Evolutionary conservation across 768 basidiomycete species (phyloP).

Genomic region (Aureoboletus auriporus): DNA sequence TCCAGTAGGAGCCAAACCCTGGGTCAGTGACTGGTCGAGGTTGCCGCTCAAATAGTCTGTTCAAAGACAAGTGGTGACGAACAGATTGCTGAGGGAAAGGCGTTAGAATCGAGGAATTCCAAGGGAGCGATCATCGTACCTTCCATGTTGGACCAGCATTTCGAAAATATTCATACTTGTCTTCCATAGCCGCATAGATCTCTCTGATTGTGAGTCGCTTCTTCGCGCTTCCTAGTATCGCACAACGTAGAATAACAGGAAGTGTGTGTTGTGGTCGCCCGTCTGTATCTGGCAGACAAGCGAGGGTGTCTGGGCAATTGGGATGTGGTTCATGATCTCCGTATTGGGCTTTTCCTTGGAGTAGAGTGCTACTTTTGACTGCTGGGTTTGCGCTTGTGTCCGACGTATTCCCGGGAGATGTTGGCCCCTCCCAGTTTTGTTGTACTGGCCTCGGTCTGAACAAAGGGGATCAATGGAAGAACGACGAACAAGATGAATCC

Average conservation of each 20-base stretch:
- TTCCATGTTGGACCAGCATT: constrained; percentile 84
- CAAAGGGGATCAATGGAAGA: constrained; percentile 23
- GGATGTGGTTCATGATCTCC: constrained; percentile 61
- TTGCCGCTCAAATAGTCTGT: constrained; percentile 78
- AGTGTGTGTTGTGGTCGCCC: constrained; percentile 81
- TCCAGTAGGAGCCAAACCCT: constrained; percentile 87
- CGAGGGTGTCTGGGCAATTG: constrained; percentile 73
- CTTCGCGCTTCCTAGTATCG: constrained; percentile 73
- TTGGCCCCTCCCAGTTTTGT: constrained; percentile 25
- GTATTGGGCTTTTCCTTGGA: constrained; percentile 22
- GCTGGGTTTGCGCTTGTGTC: constrained; percentile 30
- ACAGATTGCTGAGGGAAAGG: constrained; percentile 68
- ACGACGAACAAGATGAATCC: constrained; percentile 3
- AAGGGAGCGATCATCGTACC: constrained; percentile 37
- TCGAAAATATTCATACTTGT: constrained; percentile 78
- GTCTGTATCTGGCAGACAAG: constrained; percentile 74
- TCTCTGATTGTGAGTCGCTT: constrained; percentile 79
- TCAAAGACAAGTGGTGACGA: constrained; percentile 78
- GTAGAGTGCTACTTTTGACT: constrained; percentile 16
- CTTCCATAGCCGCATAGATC: constrained; percentile 84
- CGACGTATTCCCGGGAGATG: constrained; percentile 34
- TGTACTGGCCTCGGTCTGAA: constrained; percentile 22
- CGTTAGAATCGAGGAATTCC: background rate
- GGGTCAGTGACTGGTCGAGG: constrained; percentile 81
- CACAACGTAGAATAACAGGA: constrained; percentile 80